Evolutionary conservation across 1,284 basidiomycete genomes (phyloP).

Genomic region (Marasmius oreades): DNA sequence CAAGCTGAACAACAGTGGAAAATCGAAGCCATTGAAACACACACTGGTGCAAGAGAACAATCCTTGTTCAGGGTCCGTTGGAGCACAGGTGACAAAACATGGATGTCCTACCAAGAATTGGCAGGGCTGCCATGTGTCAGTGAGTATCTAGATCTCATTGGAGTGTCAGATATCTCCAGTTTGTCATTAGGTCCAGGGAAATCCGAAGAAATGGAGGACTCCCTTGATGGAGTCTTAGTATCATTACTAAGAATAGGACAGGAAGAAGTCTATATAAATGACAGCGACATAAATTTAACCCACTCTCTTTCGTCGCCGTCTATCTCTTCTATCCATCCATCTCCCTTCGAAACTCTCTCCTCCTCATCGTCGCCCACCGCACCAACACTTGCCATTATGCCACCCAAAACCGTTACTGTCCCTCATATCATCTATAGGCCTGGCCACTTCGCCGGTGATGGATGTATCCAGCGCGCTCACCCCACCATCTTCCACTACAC

Average conservation of each 20-base stretch:
- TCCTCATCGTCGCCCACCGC: too few relatives aligned
- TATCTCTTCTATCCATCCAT: too few relatives aligned
- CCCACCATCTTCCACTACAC: too few relatives aligned
- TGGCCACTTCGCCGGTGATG: too few relatives aligned
- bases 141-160: slow-evolving; percentile 17
- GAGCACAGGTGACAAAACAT: slow-evolving; percentile 22
- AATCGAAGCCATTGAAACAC: slow-evolving; percentile 17
- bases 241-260: neutral
- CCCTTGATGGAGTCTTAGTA: neutral
- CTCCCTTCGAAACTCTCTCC: too few relatives aligned
- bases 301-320: too few relatives aligned
- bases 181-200: slow-evolving; percentile 3
- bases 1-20: slow-evolving; percentile 16
- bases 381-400: too few relatives aligned
- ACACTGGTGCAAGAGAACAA: slow-evolving; percentile 15
- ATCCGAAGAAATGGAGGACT: neutral
- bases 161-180: neutral
- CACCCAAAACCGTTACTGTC: too few relatives aligned
- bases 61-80: slow-evolving; percentile 20
- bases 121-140: slow-evolving; percentile 14
- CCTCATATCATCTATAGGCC: too few relatives aligned
- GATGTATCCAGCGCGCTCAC: too few relatives aligned
- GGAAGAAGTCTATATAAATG: neutral
- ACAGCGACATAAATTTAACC: too few relatives aligned
- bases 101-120: slow-evolving; percentile 17